Conservation (phyloP, 768 basidiomycete species). For the Pisolithus microcarpus region DNA sequence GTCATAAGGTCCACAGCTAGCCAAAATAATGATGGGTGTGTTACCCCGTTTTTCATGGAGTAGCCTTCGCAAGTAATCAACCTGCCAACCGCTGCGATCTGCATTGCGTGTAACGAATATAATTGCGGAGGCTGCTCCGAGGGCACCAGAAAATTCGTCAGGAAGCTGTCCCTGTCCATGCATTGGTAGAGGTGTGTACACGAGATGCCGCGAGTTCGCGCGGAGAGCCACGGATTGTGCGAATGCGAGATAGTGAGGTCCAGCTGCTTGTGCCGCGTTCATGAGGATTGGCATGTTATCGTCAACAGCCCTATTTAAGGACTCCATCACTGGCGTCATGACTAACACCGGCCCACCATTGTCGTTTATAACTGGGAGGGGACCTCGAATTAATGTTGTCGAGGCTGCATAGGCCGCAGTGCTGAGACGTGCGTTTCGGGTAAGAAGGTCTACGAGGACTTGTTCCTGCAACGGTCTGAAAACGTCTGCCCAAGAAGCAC, state of each 20-base stretch:
- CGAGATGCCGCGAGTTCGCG: constrained; percentile 34
- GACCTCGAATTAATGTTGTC: constrained; percentile 41
- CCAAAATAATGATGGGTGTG: constrained; percentile 40
- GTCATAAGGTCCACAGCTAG: constrained; percentile 66
- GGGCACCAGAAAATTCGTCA: constrained; percentile 2
- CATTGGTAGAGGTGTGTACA: constrained; percentile 31
- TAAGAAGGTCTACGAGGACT: constrained; percentile 26
- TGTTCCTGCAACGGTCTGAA: constrained; percentile 23
- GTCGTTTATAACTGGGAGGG: constrained; percentile 29
- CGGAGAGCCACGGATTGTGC: constrained; percentile 33
- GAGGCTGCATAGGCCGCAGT: constrained; percentile 39
- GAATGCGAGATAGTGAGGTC: constrained; percentile 33
- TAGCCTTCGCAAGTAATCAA: constrained; percentile 30
- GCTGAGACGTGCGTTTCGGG: constrained; percentile 37
- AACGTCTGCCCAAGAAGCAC: constrained; percentile 36
- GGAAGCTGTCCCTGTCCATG: constrained; percentile 1
- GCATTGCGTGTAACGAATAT: constrained; percentile 57
- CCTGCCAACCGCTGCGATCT: constrained; percentile 46
- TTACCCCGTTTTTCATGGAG: constrained; percentile 10
- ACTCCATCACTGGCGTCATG: constrained; percentile 51
- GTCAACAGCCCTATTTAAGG: constrained; percentile 19
- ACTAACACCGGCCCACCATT: constrained; percentile 31
- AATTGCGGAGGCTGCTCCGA: constrained; percentile 12
- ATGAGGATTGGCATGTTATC: too few species aligned
- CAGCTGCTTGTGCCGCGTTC: too few species aligned